Base-by-base conservation (phyloP, 1,139 yeast species). In the Torulaspora pretoriensis region DNA sequence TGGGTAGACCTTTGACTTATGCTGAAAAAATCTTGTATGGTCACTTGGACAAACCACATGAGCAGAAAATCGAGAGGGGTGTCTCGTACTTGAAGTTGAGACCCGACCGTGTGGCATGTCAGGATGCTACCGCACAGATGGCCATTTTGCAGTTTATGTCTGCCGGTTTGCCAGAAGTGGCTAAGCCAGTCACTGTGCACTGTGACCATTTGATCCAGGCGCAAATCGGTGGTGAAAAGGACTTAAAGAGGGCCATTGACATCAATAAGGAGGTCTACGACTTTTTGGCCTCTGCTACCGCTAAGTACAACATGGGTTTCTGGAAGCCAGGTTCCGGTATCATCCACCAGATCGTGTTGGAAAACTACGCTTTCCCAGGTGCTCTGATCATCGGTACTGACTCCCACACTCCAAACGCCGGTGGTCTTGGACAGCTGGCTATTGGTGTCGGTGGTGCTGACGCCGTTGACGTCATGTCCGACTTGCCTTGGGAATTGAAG, bases 391-490 rank as follows among this genome's bases (percentile, higher is more conserved):
- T 92, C 60, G 97, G 98, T 77, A 90, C 98, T 53, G 98, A 92
- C 73, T 90, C 97, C 36, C 97, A 92, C 75, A 92, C 98, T 61
- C 97, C 97, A 59, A 92, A 92, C 70, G 98, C 97, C 59, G 97
- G 98, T 79, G 98, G 97, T 74, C 80, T 92, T 65, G 98, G 98
- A 75, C 95, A 86, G 77, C 78, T 90, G 64, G 97, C 97, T 63
- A 92, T 92, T 67, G 98, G 97, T 82, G 97, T 92, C 60, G 98
- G 98, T 81, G 98, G 97, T 83, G 98, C 98, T 63, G 98, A 92
- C 71, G 97, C 97, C 57, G 97, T 92, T 64, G 97, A 92, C 72
- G 98, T 87, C 63, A 80, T 92, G 86, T 89, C 97, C 54, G 83
- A 83, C 68, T 77, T 86, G 63, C 84, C 98, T 55, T 92, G 97